Evolutionary conservation across 2,329 filamentous ascomycete genomes (phyloP), one percentile per base, ranked within the genome.

Genomic region (Cadophora malorum): DNA sequence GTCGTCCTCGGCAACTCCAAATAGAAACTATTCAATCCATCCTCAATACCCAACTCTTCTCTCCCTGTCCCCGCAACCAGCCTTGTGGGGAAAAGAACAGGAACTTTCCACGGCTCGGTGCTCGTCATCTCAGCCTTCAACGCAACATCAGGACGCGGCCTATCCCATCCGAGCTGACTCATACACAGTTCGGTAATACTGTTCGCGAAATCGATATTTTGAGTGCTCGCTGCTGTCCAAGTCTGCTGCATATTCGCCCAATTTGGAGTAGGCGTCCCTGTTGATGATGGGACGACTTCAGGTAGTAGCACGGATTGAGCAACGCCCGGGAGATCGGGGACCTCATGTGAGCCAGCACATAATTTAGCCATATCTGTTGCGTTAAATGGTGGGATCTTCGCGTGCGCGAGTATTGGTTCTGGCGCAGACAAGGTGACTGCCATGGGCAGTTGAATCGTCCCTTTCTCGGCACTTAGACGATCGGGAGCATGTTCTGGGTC

Each of bases 51-150:
- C 45, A 21, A 21, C 4, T 49, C 45, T 10, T 49, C 45, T 49
- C 45, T 49, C 5, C 6, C 6, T 3, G 45, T 49, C n/a, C 45
- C 45, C 6, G 45, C n/a, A n/a, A 62, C 23, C 45, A 66, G 33
- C 16, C 41, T 55, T 21, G 12, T 55, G 3, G 64, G 64, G n/a
- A 38, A 28, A 16, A 16, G 21, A 28, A 21, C 56, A 28, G 41
- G 61, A 58, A 66, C 21, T 21, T 21, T 21, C 64, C 64, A 66
- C 7, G 25, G 33, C 19, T 41, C 19, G 94, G 95, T 74, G 88
- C 87, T 74, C 88, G 87, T 70, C 95, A 86, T 82, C 92, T 93
- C 82, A 88, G 93, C 71, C 97, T 86, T 62, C 90, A 94, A 77
- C 92, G 89, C 25, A 28, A 28, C 21, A 16, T 56, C 31, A 21